Percentiles rank a stretch among this genome's conserved stretches.
Conservation (phyloP, 306 rosid genomes). For the Biancaea sappan region DNA sequence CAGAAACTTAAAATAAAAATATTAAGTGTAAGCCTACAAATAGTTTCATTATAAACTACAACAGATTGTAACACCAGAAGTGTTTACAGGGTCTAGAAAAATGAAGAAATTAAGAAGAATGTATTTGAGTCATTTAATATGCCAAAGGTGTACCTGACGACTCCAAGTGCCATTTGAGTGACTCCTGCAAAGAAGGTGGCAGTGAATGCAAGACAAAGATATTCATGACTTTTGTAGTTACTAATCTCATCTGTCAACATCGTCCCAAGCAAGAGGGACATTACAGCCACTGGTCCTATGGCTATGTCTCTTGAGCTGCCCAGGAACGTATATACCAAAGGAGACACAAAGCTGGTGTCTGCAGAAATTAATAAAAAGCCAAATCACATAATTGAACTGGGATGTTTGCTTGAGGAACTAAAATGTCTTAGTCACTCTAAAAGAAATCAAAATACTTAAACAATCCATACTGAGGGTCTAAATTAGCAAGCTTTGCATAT, state of each 20-base stretch:
- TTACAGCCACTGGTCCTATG: slow-evolving; percentile 87
- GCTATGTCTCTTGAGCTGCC: slow-evolving; percentile 88
- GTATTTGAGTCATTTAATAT: background rate
- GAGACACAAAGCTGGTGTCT: slow-evolving; percentile 80
- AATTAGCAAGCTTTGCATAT: slow-evolving; percentile 55
- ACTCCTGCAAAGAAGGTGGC: slow-evolving; percentile 86
- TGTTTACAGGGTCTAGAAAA: background rate
- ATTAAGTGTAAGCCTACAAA: background rate
- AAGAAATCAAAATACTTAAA: slow-evolving; percentile 40
- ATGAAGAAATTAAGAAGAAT: slow-evolving; percentile 2
- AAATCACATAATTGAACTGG: background rate
- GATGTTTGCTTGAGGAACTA: background rate
- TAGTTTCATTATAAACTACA: no score
- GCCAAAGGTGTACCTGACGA: slow-evolving; percentile 47
- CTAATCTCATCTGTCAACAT: slow-evolving; percentile 46
- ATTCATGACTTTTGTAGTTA: slow-evolving; percentile 20
- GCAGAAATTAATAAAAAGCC: background rate
- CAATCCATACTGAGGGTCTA: slow-evolving; percentile 44
- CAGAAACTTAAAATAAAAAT: no score
- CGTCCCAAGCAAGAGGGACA: slow-evolving; percentile 76
- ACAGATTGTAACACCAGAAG: background rate
- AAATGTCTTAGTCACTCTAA: slow-evolving; percentile 35
- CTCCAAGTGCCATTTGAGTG: slow-evolving; percentile 66
- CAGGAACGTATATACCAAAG: slow-evolving; percentile 82
- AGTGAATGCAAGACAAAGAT: slow-evolving; percentile 67